Evolutionary conservation across 306 rosid species (phyloP).

Genomic region (Cotoneaster glaucophyllus): DNA sequence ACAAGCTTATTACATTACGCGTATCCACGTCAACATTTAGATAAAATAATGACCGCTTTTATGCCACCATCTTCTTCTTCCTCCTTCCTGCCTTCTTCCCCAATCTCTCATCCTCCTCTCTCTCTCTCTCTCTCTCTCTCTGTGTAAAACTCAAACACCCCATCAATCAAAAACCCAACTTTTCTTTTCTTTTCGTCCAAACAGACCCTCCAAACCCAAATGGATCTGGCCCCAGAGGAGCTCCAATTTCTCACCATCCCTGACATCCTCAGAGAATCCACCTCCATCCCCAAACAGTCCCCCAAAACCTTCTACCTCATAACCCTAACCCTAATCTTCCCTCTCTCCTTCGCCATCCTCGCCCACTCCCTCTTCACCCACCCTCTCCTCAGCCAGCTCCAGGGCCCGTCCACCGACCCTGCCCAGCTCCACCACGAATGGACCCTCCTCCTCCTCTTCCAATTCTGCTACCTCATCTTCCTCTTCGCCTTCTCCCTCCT

Average conservation of each 20-base stretch:
- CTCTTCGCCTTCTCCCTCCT: conserved; percentile 91
- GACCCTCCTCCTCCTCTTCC: conserved; percentile 68
- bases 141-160: not conserved
- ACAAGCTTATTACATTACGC: not conserved
- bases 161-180: not conserved
- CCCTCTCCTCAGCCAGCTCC: conserved; percentile 59
- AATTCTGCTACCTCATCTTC: conserved; percentile 76
- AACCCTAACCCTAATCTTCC: conserved; percentile 69
- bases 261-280: conserved; percentile 62
- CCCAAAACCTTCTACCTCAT: conserved; percentile 83
- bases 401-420: conserved; percentile 51
- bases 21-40: not conserved
- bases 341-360: conserved; percentile 82
- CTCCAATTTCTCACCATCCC: conserved; percentile 61
- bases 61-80: not conserved
- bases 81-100: not conserved
- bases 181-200: not conserved
- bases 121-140: not conserved
- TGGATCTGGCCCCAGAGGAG: conserved; percentile 91
- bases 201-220: conserved; percentile 6
- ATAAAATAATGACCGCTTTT: not conserved
- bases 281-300: conserved; percentile 67
- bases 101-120: not conserved
- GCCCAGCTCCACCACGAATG: conserved; percentile 56
- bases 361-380: conserved; percentile 95